Base-by-base conservation (phyloP, 2,329 filamentous ascomycete genomes). In the Fusarium napiforme region DNA sequence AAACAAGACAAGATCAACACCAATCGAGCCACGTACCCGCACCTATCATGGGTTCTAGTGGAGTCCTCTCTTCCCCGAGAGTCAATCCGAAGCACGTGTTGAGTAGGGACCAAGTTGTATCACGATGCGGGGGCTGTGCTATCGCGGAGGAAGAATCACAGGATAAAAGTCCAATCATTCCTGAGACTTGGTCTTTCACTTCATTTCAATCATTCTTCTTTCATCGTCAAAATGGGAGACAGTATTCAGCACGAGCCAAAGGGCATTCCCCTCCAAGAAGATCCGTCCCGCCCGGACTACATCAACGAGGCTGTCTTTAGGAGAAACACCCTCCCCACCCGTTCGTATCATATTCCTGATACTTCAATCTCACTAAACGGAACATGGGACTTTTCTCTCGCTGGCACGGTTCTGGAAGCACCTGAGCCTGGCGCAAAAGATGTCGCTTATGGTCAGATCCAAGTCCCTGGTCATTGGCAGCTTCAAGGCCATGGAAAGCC, bases 381-480 rank as follows among this genome's bases (percentile, higher is more conserved):
- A 42, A 79, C 78, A 32, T 91, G 89, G 89, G 82, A 87, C 63
- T 91, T 91, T 71, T 83, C 87, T 70, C 85, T 87, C 61, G 82
- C 85, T 18, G 72, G 81, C 8, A 85, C 82, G 12, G 86, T 86
- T 2, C 74, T 83, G 12, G 83, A 86, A 60, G 85, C 87, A 1
- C 86, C 87, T 26, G 81, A 83, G 30, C 59, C 73, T 7, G 60
- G 43, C 36, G 43, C 66, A 55, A 85, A 91, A 57, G 88, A 92
- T 73, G 58, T 86, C 88, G 68, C 72, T 43, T 79, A 77, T 78
- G 82, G 59, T 73, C 89, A 88, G 85, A 81, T 82, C 26, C 82
- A 86, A 16, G 91, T 93, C 1, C 91, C 91, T 0, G 89, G 89
- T 7, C 89, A 91, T 77, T 93, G 92, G 92, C 91, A 93, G 80